These are phyloP conservation scores for Hypoxylon lienhwacheense DNA, from an alignment of 495 filamentous ascomycete species.

Conservation along the genomic window DNA sequence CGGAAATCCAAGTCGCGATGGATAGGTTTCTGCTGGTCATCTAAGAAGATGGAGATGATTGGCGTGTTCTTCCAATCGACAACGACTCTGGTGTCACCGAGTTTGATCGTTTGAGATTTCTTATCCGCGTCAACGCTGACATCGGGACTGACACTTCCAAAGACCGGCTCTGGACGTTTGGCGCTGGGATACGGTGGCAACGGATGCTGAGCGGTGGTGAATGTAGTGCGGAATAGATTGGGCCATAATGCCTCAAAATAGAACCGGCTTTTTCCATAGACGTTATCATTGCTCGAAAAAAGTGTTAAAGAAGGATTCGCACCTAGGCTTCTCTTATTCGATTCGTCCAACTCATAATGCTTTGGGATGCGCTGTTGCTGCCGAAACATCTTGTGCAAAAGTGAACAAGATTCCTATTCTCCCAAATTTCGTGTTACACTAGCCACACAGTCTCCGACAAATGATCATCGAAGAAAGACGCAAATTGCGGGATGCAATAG, in stretches of 20 bases:
- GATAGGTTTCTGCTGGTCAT: slow-evolving; percentile 51
- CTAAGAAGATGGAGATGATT: slow-evolving; percentile 57
- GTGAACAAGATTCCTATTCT: neutral
- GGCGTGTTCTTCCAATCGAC: slow-evolving; percentile 60
- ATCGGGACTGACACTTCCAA: slow-evolving; percentile 33
- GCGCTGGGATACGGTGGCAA: slow-evolving; percentile 64
- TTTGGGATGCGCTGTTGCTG: slow-evolving; percentile 34
- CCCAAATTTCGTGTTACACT: slow-evolving; percentile 1
- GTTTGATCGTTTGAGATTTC: slow-evolving; percentile 41
- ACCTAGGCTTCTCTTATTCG: neutral
- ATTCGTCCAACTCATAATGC: slow-evolving; percentile 23
- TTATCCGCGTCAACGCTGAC: slow-evolving; percentile 37
- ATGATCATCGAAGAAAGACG: neutral
- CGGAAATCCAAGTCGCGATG: slow-evolving; percentile 62
- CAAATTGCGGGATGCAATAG: too few relatives aligned
- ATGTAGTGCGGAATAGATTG: slow-evolving; percentile 66
- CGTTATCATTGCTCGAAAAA: slow-evolving; percentile 43
- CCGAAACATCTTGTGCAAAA: slow-evolving; percentile 26
- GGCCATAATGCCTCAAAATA: slow-evolving; percentile 60
- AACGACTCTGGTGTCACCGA: slow-evolving; percentile 52
- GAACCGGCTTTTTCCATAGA: slow-evolving; percentile 50
- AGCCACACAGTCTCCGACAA: neutral
- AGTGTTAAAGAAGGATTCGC: slow-evolving; percentile 43
- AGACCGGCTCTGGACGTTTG: slow-evolving; percentile 45
- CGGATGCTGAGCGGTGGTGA: slow-evolving; percentile 59